Percentiles rank a stretch among this genome's conserved stretches.
Conservation (phyloP, 2,329 filamentous ascomycete genomes). For the Cladosporium colombiae region DNA sequence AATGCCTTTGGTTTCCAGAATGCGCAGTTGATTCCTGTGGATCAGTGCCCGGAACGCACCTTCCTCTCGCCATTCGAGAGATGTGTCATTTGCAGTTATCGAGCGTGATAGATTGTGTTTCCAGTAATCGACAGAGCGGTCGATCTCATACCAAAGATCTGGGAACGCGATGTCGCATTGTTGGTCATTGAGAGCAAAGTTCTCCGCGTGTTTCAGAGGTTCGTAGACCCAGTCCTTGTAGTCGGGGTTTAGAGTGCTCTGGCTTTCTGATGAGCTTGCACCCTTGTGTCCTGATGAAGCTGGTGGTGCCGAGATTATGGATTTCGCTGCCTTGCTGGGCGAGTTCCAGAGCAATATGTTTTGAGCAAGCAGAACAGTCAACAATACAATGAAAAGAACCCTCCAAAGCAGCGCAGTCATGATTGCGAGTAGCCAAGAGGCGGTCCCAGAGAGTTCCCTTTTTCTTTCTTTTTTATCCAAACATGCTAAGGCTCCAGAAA, state of each 20-base stretch:
- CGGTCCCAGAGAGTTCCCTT: not conserved
- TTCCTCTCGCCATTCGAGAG: constrained; percentile 28
- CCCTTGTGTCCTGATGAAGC: constrained; percentile 3
- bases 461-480: not conserved
- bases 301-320: not conserved
- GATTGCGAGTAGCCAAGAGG: not conserved
- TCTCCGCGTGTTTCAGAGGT: constrained; percentile 22
- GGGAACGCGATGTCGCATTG: constrained; percentile 35
- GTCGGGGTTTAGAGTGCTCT: not conserved
- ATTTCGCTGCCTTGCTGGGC: not conserved
- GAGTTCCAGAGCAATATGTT: constrained; percentile 18
- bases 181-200: constrained; percentile 24
- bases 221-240: constrained; percentile 7
- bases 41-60: constrained; percentile 34
- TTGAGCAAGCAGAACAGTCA: constrained; percentile 11
- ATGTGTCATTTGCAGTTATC: constrained; percentile 29
- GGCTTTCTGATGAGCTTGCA: not conserved
- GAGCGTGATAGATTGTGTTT: constrained; percentile 22
- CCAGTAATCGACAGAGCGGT: constrained; percentile 30
- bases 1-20: constrained; percentile 30
- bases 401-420: constrained; percentile 17
- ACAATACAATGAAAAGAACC: constrained; percentile 6
- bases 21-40: constrained; percentile 35
- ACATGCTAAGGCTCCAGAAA: constrained; percentile 1
- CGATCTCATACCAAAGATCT: constrained; percentile 32